Evolutionary conservation across 2,329 filamentous ascomycete genomes (phyloP), one percentile per base, ranked within the genome.

Genomic region (Hymenoscyphus scutula): DNA sequence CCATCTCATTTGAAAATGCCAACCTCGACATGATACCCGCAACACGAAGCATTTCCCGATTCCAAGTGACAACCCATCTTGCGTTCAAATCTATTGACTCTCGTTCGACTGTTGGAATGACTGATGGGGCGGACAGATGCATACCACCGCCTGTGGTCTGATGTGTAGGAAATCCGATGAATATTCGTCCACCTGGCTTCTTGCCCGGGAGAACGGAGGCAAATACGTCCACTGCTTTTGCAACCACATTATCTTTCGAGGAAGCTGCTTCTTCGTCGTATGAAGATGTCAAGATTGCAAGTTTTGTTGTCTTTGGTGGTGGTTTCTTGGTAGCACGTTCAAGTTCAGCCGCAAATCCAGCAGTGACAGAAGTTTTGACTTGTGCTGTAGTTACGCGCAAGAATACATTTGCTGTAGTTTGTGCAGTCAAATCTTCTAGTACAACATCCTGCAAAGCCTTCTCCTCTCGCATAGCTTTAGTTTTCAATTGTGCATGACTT

Each of bases 31-130:
- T 88, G 68, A 99, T 92, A 48, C 95, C 95, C 19, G 94, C 91
- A 32, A 93, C 90, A 53, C 94, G 86, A 45, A 99, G 81, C 81
- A 99, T 91, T 74, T 98, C 95, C 25, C 91, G 82, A 71, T 99
- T 99, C 96, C 95, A 99, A 17, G 88, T 92, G 65, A 92, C 89
- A 17, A 99, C 94, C 81, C 92, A 97, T 61, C 93, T 87, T 17
- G 95, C 96, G 74, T 99, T 98, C 66, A 99, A 81, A 75, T 99
- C 95, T 62, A 99, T 97, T 60, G 92, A 95, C 74, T 99, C 95
- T 73, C 95, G 87, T 76, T 99, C 95, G 2, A 99, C 96, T 0
- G 95, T 99, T 0, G 95, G 95, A 62, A 99, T 99, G 15, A 99
- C 88, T 0, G 94, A 97, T 1, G 93, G 95, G 0, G 95, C 95